Percentiles rank a stretch among this genome's conserved stretches.
These are phyloP conservation scores for Punica granatum DNA, from an alignment of 345 rosid species.

Conservation along the genomic window DNA sequence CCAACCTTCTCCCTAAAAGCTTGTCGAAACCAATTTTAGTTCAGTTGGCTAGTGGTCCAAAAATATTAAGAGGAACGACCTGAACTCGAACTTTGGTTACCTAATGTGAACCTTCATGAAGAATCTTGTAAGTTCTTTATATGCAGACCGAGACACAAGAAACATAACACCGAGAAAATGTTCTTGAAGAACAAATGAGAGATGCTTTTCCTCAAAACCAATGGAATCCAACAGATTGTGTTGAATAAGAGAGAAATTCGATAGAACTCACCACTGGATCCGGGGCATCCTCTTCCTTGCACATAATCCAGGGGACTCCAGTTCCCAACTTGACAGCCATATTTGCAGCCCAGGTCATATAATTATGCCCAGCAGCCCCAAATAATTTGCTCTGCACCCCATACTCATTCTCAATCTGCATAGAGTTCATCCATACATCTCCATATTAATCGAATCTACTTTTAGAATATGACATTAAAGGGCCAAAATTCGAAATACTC, in stretches of 20 bases:
- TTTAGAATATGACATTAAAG: neutral
- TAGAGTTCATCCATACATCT: neutral
- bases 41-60: too few relatives aligned
- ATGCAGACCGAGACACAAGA: neutral
- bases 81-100: neutral
- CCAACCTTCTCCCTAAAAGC: neutral
- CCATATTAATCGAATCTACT: neutral
- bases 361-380: conserved; percentile 73
- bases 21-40: too few relatives aligned
- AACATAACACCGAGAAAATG: neutral
- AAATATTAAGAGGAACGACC: too few relatives aligned
- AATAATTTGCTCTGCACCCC: conserved; percentile 75
- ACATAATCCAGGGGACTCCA: conserved; percentile 99
- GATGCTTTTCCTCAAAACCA: neutral
- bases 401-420: conserved; percentile 98
- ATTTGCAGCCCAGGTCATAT: conserved; percentile 93
- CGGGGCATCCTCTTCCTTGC: conserved; percentile 99
- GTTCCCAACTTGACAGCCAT: conserved; percentile 85
- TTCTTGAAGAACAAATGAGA: neutral
- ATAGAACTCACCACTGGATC: conserved; percentile 77
- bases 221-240: too few relatives aligned
- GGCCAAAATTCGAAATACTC: neutral
- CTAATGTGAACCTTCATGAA: neutral
- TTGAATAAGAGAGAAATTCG: neutral
- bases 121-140: neutral